A percentile compares a stretch with the other conserved stretches of the same genome.
Evolutionary conservation across 2,329 filamentous ascomycete species (phyloP).

Genomic region (Ilyonectria sp.): DNA sequence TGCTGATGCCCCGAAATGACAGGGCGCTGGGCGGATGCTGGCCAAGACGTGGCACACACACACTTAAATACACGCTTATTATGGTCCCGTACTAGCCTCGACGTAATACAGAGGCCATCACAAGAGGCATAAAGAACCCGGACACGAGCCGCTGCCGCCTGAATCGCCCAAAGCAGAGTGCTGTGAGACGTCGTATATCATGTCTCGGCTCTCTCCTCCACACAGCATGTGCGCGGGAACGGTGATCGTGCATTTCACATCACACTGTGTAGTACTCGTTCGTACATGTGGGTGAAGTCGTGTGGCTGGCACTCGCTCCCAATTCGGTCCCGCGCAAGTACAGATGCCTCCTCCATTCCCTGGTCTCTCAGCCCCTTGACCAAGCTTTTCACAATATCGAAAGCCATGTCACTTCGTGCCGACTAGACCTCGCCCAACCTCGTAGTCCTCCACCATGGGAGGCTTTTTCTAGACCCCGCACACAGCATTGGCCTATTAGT

Average conservation of each 20-base stretch:
- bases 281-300: neutral
- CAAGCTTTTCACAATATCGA: neutral
- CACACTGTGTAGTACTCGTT: neutral
- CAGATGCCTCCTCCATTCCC: neutral
- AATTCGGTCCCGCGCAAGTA: neutral
- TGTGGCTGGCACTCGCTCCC: neutral
- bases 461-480: neutral
- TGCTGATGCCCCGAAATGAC: neutral
- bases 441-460: neutral
- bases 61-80: neutral
- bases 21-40: neutral
- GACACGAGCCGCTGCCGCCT: neutral
- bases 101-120: too few relatives aligned
- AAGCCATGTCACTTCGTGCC: neutral
- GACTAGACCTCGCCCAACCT: neutral
- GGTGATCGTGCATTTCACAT: neutral
- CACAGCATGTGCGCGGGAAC: neutral
- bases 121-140: neutral
- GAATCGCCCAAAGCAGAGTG: neutral
- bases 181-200: neutral
- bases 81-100: neutral
- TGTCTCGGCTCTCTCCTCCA: neutral
- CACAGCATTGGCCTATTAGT: neutral
- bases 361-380: neutral
- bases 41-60: neutral